Percentiles rank a stretch among this genome's conserved stretches.
Evolutionary conservation across 2,329 filamentous ascomycete species (phyloP).

Genomic region (Phialophora tarda): DNA sequence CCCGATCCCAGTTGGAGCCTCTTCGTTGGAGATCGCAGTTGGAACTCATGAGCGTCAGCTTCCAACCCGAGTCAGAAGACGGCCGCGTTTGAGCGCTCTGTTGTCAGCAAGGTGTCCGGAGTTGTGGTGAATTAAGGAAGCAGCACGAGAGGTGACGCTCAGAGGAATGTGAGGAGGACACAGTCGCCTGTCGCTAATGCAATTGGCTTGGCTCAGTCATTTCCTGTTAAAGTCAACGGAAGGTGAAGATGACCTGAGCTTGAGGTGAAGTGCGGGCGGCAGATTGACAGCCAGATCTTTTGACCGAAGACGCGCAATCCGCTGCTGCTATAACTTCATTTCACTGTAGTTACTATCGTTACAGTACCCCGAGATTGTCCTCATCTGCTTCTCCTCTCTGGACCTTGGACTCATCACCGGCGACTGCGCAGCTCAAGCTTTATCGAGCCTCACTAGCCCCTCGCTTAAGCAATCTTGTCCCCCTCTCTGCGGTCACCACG

Average conservation of each 20-base stretch:
- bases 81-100: neutral
- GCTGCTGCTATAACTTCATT: neutral
- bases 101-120: neutral
- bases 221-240: neutral
- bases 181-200: too few species aligned
- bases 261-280: neutral
- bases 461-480: slow-evolving; percentile 4
- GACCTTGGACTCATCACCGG: neutral
- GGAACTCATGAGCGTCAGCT: neutral
- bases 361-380: neutral
- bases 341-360: too few species aligned
- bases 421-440: neutral
- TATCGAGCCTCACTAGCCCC: neutral
- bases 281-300: neutral
- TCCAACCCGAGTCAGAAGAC: neutral
- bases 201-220: too few species aligned
- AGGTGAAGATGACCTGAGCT: neutral
- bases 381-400: neutral
- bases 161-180: neutral
- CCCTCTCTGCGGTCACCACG: neutral
- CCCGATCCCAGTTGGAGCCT: neutral
- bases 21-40: neutral
- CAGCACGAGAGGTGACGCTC: neutral
- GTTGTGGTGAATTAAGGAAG: neutral
- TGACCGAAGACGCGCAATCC: neutral